Evolutionary conservation across 768 basidiomycete species (phyloP).

Genomic region (Boletus rufocinnamomeus): DNA sequence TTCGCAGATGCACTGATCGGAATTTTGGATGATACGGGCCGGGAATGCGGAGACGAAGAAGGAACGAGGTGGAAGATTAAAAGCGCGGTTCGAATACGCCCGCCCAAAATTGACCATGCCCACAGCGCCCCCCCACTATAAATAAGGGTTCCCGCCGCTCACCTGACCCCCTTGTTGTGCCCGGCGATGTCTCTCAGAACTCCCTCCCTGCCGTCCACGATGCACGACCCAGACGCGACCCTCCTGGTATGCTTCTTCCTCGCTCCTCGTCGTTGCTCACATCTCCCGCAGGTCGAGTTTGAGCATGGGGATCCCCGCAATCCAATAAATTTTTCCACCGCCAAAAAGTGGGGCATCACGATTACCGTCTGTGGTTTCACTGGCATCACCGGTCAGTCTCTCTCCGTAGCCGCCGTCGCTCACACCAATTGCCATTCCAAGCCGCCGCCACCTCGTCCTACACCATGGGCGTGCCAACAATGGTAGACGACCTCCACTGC

Average conservation of each 20-base stretch:
- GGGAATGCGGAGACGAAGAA: constrained; percentile 9
- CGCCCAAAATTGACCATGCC: constrained; percentile 16
- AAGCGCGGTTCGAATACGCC: background rate
- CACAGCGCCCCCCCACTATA: constrained; percentile 11
- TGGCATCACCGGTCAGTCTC: constrained; percentile 31
- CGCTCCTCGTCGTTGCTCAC: constrained; percentile 4
- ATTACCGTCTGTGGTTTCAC: constrained; percentile 38
- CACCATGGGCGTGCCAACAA: constrained; percentile 55
- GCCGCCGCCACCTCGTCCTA: constrained; percentile 56
- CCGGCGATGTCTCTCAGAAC: constrained; percentile 12
- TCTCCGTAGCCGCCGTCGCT: background rate
- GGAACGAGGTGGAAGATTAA: background rate
- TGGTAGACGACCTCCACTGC: constrained; percentile 50
- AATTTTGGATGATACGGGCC: background rate
- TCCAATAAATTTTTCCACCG: constrained; percentile 40
- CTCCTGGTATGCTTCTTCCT: constrained; percentile 13
- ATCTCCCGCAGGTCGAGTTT: constrained; percentile 40
- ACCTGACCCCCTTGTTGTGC: background rate
- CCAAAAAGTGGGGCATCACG: constrained; percentile 46
- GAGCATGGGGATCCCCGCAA: constrained; percentile 40
- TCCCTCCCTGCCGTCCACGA: constrained; percentile 18
- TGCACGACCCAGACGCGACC: constrained; percentile 14
- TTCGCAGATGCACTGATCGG: constrained; percentile 16
- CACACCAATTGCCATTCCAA: constrained; percentile 19
- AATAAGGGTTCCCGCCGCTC: constrained; percentile 1